Conservation (phyloP, 345 rosid genomes). For the Camelina neglecta region DNA sequence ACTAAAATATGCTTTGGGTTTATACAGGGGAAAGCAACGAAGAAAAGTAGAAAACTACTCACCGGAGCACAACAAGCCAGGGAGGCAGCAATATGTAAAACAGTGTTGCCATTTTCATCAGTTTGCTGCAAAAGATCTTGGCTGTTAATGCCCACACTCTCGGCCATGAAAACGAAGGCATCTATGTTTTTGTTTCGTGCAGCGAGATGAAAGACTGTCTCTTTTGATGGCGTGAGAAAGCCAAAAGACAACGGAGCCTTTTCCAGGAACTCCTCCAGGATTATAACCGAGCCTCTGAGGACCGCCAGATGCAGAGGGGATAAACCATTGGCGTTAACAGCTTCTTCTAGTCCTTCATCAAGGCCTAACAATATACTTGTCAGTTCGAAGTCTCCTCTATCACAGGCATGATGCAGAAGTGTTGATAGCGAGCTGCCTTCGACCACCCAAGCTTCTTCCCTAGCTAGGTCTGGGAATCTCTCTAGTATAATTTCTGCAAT, state of each 20-base stretch:
- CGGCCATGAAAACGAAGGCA: slow-evolving; percentile 49
- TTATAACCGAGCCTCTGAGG: slow-evolving; percentile 52
- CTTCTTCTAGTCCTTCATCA: slow-evolving; percentile 45
- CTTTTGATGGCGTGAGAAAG: slow-evolving; percentile 37
- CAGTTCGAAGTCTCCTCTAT: slow-evolving; percentile 55
- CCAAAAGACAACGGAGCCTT: slow-evolving; percentile 28
- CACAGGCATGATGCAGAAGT: slow-evolving; percentile 55
- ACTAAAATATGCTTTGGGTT: background rate
- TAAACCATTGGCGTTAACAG: slow-evolving; percentile 51
- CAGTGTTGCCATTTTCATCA: slow-evolving; percentile 58
- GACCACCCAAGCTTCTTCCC: slow-evolving; percentile 27
- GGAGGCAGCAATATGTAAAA: slow-evolving; percentile 61
- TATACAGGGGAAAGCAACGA: background rate
- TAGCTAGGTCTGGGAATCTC: slow-evolving; percentile 47
- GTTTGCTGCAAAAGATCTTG: slow-evolving; percentile 38
- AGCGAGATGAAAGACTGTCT: slow-evolving; percentile 58
- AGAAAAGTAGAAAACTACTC: slow-evolving; percentile 25
- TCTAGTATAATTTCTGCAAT: background rate
- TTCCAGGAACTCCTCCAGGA: slow-evolving; percentile 52
- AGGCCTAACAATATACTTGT: slow-evolving; percentile 51
- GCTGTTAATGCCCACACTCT: slow-evolving; percentile 42
- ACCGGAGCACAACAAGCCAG: slow-evolving; percentile 35
- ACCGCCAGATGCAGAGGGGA: slow-evolving; percentile 62
- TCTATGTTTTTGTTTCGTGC: slow-evolving; percentile 56
- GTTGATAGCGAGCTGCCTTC: slow-evolving; percentile 26